Percentiles rank a stretch among this genome's conserved stretches.
Conservation (phyloP, 371 early-diverging fungal genomes). For the Choanephora cucurbitarum region DNA sequence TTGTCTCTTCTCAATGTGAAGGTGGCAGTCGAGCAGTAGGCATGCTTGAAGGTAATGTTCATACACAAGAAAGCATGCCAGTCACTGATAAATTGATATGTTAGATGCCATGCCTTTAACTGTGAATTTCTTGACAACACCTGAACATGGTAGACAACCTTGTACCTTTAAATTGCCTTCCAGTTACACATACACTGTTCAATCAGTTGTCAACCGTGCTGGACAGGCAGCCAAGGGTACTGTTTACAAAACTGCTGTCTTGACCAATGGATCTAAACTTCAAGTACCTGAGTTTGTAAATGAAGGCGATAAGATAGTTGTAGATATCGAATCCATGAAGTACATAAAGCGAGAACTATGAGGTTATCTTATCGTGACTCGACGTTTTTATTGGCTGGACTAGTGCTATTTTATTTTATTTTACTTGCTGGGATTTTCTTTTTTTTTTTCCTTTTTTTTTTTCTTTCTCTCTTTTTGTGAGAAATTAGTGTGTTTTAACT, state of each 20-base stretch:
- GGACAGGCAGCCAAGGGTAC: conserved; percentile 75
- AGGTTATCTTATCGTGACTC: not conserved
- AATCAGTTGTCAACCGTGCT: conserved; percentile 46
- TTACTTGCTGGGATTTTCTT: not conserved
- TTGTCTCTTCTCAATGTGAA: conserved; percentile 59
- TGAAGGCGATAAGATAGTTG: conserved; percentile 72
- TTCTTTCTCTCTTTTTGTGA: too few relatives aligned
- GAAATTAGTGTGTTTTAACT: too few relatives aligned
- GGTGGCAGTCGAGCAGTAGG: conserved; percentile 47
- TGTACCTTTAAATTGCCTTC: conserved; percentile 45
- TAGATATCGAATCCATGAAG: conserved; percentile 69
- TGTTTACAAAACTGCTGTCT: conserved; percentile 67
- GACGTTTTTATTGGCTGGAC: not conserved
- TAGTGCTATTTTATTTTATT: not conserved
- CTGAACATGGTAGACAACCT: conserved; percentile 44
- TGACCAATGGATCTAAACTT: conserved; percentile 73
- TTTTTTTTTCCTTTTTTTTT: too few relatives aligned
- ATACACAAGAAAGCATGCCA: not conserved
- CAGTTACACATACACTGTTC: conserved; percentile 42
- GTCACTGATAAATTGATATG: not conserved
- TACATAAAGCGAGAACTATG: conserved; percentile 59
- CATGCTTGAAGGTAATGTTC: conserved; percentile 53
- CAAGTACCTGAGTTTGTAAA: conserved; percentile 84
- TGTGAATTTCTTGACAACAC: conserved; percentile 48
- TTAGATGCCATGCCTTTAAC: conserved; percentile 50